These are phyloP conservation scores for Paramecium octaurelia DNA, from an alignment of 73 alveolate species.

Conservation along the genomic window DNA sequence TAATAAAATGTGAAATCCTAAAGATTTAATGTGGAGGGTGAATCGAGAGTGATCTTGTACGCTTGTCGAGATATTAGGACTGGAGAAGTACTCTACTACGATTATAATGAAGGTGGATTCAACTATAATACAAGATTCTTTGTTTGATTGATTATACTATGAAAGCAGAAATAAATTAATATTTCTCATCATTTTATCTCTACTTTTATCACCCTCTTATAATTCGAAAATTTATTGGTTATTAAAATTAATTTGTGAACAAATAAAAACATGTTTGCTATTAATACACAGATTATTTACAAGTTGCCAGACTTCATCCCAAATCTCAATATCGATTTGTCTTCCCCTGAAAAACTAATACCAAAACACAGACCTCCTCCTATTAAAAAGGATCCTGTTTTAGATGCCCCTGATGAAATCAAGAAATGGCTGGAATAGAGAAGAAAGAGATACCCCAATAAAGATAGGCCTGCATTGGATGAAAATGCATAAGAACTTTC, in stretches of 20 bases:
- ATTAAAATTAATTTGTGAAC: slow-evolving; percentile 48
- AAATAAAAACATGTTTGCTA: background rate
- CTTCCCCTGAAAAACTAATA: background rate
- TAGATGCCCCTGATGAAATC: slow-evolving; percentile 64
- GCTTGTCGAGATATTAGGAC: slow-evolving; percentile 80
- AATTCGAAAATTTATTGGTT: slow-evolving; percentile 64
- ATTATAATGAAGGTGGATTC: slow-evolving; percentile 90
- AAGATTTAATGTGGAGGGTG: slow-evolving; percentile 84
- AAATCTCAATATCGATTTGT: background rate
- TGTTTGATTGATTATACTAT: slow-evolving; percentile 62
- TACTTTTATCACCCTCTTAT: slow-evolving; percentile 47
- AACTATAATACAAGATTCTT: slow-evolving; percentile 76
- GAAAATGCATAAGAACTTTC: slow-evolving; percentile 25
- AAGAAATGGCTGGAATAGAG: slow-evolving; percentile 51
- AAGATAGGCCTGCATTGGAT: background rate
- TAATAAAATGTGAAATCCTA: slow-evolving; percentile 82
- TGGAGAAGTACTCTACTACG: slow-evolving; percentile 83
- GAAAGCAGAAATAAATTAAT: background rate
- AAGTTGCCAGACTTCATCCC: slow-evolving; percentile 8
- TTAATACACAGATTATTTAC: background rate
- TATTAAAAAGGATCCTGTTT: slow-evolving; percentile 51
- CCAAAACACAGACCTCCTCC: background rate
- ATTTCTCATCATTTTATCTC: background rate
- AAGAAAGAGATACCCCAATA: slow-evolving; percentile 38
- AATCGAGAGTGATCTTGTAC: slow-evolving; percentile 77